Evolutionary conservation across 306 rosid genomes (phyloP).

Genomic region (Inga laurina): DNA sequence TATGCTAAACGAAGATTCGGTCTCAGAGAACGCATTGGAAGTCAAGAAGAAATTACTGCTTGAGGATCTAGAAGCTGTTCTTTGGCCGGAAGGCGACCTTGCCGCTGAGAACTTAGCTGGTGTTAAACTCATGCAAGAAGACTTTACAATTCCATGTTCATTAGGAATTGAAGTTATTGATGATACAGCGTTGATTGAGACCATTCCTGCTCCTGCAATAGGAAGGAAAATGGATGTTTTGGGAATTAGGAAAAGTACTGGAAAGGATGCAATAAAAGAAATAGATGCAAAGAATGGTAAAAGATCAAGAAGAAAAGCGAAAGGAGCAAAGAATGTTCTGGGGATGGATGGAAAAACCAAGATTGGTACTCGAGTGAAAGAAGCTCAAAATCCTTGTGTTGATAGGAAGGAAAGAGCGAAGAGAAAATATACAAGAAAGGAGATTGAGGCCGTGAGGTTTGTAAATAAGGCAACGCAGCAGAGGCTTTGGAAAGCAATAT

Average conservation of each 20-base stretch:
- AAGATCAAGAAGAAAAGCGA: slow-evolving; percentile 40
- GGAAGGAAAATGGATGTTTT: slow-evolving; percentile 22
- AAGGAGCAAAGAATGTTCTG: slow-evolving; percentile 20
- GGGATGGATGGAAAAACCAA: slow-evolving; percentile 18
- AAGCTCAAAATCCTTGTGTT: background rate
- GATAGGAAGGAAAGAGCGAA: slow-evolving; percentile 33
- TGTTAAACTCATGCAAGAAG: slow-evolving; percentile 10
- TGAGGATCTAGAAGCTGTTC: slow-evolving; percentile 60
- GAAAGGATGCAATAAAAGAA: slow-evolving; percentile 31
- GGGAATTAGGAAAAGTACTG: slow-evolving; percentile 17
- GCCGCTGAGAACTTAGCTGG: background rate
- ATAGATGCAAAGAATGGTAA: slow-evolving; percentile 37
- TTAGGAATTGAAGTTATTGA: slow-evolving; percentile 71
- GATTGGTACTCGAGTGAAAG: slow-evolving; percentile 12
- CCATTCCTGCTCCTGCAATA: slow-evolving; percentile 22
- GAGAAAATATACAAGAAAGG: slow-evolving; percentile 57
- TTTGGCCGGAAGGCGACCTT: slow-evolving; percentile 39
- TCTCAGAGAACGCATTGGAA: slow-evolving; percentile 37
- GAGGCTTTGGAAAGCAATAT: slow-evolving; percentile 58
- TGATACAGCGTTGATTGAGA: slow-evolving; percentile 76
- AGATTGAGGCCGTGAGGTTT: slow-evolving; percentile 69
- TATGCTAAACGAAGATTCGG: slow-evolving; percentile 19
- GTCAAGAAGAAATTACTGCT: slow-evolving; percentile 54
- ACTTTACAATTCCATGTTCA: slow-evolving; percentile 19
- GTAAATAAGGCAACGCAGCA: slow-evolving; percentile 52